Conservation (phyloP, 2,329 filamentous ascomycete genomes). For the Talaromyces sp. region DNA sequence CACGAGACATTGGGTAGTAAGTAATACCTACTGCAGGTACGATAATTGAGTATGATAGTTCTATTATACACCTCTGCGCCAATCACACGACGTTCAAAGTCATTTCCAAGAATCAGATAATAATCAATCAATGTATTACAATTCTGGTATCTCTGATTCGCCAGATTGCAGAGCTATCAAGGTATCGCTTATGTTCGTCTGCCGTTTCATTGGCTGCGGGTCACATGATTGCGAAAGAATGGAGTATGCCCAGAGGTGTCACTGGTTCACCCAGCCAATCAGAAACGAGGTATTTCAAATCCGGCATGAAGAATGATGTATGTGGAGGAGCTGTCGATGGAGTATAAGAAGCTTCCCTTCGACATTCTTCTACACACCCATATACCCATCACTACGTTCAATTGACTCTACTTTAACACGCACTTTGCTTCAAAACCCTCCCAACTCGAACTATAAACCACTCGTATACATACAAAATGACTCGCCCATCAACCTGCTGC, state of each 20-base stretch:
- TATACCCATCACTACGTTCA: neutral
- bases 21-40: neutral
- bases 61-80: neutral
- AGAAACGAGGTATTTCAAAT: conserved; percentile 28
- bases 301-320: conserved; percentile 20
- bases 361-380: neutral
- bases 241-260: neutral
- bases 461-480: conserved; percentile 6
- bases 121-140: neutral
- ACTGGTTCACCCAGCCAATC: conserved; percentile 22
- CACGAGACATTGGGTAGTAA: neutral
- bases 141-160: neutral
- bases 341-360: neutral
- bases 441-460: too few relatives aligned
- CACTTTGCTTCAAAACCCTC: neutral
- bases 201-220: neutral
- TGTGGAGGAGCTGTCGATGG: neutral
- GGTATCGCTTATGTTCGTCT: neutral
- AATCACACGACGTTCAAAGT: neutral
- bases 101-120: neutral
- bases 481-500: conserved; percentile 52
- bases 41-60: neutral
- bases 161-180: neutral
- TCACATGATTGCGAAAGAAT: neutral
- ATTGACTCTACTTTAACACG: neutral